Evolutionary conservation across 2,329 filamentous ascomycete genomes (phyloP).

Genomic region (Trichoderma oligosporum): DNA sequence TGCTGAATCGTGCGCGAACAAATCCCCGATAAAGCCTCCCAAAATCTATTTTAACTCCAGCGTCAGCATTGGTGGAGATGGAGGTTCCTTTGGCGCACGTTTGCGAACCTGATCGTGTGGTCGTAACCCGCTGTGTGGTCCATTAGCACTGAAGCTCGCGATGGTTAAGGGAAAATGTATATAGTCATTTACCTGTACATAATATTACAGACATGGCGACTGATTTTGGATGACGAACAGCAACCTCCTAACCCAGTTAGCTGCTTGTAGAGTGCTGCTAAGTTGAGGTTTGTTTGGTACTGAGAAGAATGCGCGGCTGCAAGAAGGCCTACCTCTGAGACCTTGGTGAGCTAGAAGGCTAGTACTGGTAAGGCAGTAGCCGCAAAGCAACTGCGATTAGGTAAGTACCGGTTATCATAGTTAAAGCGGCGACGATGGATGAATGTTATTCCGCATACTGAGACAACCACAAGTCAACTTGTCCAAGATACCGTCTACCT

Average conservation of each 20-base stretch:
- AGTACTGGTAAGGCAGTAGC: no score
- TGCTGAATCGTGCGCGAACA: conserved; percentile 98
- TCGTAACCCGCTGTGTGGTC: conserved; percentile 54
- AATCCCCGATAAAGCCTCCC: conserved; percentile 96
- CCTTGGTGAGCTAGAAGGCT: no score
- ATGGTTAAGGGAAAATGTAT: neutral
- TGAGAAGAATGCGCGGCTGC: neutral
- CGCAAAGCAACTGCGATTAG: neutral
- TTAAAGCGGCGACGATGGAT: neutral
- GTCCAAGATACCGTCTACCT: no score
- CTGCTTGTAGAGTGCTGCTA: neutral
- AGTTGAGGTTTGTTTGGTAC: neutral
- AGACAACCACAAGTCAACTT: neutral
- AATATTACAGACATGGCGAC: conserved; percentile 58
- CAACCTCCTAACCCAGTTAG: neutral
- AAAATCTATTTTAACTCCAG: conserved; percentile 64
- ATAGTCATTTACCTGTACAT: conserved; percentile 52
- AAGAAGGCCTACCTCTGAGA: neutral
- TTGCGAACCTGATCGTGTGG: conserved; percentile 55
- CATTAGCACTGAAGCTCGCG: neutral
- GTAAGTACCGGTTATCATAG: neutral
- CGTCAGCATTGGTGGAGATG: conserved; percentile 19
- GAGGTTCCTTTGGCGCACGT: neutral
- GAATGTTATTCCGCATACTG: neutral
- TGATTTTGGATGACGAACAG: neutral